Conservation (phyloP, 495 filamentous ascomycete species). For the Aspergillus hancockii region DNA sequence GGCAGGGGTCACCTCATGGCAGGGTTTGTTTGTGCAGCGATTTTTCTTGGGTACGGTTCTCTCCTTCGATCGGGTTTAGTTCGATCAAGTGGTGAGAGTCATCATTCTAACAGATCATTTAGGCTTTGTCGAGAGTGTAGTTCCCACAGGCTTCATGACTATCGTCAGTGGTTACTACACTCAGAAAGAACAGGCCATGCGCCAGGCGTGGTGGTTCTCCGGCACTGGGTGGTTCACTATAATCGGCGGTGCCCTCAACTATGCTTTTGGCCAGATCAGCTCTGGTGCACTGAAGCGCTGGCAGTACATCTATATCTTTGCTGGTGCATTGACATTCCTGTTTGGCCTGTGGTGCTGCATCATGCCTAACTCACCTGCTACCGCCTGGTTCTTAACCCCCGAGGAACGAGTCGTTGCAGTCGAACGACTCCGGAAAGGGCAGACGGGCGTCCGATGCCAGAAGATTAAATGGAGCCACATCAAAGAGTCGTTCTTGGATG, state of each 20-base stretch:
- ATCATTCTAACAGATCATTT: neutral
- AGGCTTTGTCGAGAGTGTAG: slow-evolving; percentile 67
- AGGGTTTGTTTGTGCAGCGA: slow-evolving; percentile 66
- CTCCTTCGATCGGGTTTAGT: neutral
- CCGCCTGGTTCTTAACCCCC: slow-evolving; percentile 53
- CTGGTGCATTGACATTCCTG: slow-evolving; percentile 62
- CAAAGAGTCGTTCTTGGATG: slow-evolving; percentile 47
- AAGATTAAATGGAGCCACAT: slow-evolving; percentile 52
- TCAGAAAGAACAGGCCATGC: slow-evolving; percentile 64
- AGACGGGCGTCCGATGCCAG: slow-evolving; percentile 55
- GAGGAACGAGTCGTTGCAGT: slow-evolving; percentile 55
- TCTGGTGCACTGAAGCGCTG: slow-evolving; percentile 56
- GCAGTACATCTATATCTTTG: slow-evolving; percentile 71
- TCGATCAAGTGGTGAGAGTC: neutral
- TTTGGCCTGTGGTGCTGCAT: slow-evolving; percentile 64
- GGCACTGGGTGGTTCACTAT: slow-evolving; percentile 67
- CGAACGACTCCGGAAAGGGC: slow-evolving; percentile 52
- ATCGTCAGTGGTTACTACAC: slow-evolving; percentile 67
- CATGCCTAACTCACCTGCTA: slow-evolving; percentile 53
- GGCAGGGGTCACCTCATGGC: slow-evolving; percentile 62
- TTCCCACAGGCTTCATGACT: slow-evolving; percentile 69
- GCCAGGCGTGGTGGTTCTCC: slow-evolving; percentile 72
- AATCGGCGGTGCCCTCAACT: slow-evolving; percentile 66
- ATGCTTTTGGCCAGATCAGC: slow-evolving; percentile 67
- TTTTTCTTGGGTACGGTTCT: slow-evolving; percentile 61